phyloP scores from a whole-genome alignment of 257 asterid species.

The Solanum clarkiae region DNA sequence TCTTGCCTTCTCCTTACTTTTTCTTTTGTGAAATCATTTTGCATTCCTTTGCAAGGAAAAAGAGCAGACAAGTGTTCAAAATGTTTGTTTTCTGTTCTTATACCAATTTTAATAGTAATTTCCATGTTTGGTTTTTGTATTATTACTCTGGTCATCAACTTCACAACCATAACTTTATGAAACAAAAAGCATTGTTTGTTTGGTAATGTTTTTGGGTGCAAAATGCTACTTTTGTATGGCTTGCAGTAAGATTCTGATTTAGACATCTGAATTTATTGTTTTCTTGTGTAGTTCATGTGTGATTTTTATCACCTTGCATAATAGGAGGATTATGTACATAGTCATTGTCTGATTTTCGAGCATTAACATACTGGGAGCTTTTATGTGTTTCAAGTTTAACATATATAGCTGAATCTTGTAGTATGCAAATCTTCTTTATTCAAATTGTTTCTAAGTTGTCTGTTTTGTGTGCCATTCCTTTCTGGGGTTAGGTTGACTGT shows the following conservation, averaged over 20 bases:
- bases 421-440: not conserved
- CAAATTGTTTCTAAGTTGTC: not conserved
- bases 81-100: not conserved
- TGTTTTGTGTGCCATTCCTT: not conserved
- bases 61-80: not conserved
- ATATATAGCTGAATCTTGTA: not conserved
- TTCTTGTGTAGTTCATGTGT: not conserved
- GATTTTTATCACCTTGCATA: not conserved
- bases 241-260: not conserved
- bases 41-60: not conserved
- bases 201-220: not conserved
- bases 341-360: not conserved
- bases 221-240: not conserved
- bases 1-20: not conserved
- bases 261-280: not conserved
- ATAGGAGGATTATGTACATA: not conserved
- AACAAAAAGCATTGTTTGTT: not conserved
- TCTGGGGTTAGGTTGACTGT: not conserved
- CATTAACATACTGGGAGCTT: not conserved
- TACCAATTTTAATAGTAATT: not conserved
- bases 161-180: not conserved
- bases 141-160: not conserved
- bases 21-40: not conserved
- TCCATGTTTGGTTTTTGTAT: not conserved
- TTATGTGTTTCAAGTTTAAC: not conserved